phyloP scores from a whole-genome alignment of 2,329 filamentous ascomycete species.

The Teratosphaeria pseudoeucalypti region DNA sequence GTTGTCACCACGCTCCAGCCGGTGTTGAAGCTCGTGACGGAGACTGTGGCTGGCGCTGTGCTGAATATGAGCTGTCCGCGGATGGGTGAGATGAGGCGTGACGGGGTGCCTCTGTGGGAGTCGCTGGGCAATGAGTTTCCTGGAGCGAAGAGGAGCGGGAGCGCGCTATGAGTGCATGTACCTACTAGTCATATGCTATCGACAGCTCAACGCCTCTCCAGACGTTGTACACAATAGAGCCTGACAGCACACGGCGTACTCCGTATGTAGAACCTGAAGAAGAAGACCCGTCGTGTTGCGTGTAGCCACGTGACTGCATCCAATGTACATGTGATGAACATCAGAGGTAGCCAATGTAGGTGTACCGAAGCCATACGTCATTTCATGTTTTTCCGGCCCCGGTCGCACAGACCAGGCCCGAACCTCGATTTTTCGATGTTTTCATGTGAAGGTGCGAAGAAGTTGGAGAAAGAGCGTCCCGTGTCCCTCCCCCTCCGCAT shows the following conservation, averaged over 20 bases:
- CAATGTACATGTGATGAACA: no score
- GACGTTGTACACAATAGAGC: no score
- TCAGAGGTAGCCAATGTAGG: no score
- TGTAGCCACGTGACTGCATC: no score
- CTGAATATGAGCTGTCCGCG: neutral
- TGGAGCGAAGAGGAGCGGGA: neutral
- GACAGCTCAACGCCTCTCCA: no score
- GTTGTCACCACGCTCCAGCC: constrained; percentile 11
- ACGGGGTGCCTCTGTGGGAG: neutral
- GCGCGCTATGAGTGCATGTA: neutral
- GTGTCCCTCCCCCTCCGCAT: constrained; percentile 37
- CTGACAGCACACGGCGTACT: no score
- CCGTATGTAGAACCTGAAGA: no score
- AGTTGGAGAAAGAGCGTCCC: no score
- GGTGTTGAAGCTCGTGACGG: neutral
- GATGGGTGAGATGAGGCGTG: neutral
- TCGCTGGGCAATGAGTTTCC: neutral
- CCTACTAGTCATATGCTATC: neutral
- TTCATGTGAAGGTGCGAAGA: neutral
- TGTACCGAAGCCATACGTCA: neutral
- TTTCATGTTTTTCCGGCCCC: neutral
- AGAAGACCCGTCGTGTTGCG: no score
- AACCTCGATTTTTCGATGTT: neutral
- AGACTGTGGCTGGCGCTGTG: neutral
- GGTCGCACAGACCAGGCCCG: neutral